Conservation (phyloP, 257 asterid genomes). For the Solanum peruvianum region DNA sequence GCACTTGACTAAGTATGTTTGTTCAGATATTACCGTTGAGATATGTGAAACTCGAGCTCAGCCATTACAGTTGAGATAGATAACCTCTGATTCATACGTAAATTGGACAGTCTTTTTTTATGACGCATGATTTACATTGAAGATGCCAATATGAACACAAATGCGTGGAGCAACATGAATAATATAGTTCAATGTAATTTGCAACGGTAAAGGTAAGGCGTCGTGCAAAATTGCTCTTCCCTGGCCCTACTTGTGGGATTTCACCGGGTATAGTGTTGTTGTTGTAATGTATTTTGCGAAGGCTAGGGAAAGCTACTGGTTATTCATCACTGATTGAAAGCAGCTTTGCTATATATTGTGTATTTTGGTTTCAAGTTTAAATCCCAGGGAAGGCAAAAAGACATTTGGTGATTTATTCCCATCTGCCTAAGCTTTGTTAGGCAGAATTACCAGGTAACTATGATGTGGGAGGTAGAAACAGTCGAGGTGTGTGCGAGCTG, state of each 20-base stretch:
- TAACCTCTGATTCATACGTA: neutral
- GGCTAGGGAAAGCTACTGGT: neutral
- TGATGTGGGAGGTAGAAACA: neutral
- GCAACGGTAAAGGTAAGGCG: neutral
- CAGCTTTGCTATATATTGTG: neutral
- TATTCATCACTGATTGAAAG: neutral
- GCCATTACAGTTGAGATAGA: neutral
- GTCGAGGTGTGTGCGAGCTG: neutral
- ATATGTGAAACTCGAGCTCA: neutral
- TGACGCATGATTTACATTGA: neutral
- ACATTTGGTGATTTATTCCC: neutral
- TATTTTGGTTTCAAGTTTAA: neutral
- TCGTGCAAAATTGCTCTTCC: neutral
- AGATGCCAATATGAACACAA: neutral
- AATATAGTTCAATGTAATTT: neutral
- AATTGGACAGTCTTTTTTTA: neutral
- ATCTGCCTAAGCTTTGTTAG: neutral
- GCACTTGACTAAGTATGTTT: neutral
- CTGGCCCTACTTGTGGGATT: neutral
- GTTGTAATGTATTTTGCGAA: neutral
- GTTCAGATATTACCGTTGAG: neutral
- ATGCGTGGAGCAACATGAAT: neutral
- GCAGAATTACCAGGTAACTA: neutral
- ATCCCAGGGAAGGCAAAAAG: neutral
- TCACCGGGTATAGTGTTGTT: neutral